These are phyloP conservation scores for Besnoitia besnoiti DNA, from an alignment of 169 alveolate genomes.

Conservation along the genomic window DNA sequence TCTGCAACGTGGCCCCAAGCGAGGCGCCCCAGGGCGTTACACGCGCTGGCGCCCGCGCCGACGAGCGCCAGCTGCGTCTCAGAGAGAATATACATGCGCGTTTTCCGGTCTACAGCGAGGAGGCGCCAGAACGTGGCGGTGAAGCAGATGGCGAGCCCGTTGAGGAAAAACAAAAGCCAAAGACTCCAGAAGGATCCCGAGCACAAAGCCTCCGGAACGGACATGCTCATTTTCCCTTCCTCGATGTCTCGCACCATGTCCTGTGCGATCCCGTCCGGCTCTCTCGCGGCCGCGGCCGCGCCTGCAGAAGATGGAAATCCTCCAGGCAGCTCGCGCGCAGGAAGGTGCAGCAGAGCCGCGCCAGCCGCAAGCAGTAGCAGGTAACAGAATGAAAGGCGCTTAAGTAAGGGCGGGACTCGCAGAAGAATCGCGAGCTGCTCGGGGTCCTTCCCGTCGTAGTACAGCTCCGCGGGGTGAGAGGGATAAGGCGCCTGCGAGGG, in stretches of 20 bases:
- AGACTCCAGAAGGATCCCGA: conserved; percentile 31
- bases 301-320: not conserved
- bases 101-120: not conserved
- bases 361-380: conserved; percentile 11
- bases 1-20: conserved; percentile 53
- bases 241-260: not conserved
- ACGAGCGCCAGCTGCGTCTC: conserved; percentile 40
- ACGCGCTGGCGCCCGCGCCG: conserved; percentile 53
- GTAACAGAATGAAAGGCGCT: not conserved
- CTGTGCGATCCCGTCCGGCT: not conserved
- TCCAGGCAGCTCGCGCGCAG: not conserved
- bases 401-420: conserved; percentile 5
- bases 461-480: conserved; percentile 37
- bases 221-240: not conserved
- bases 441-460: not conserved
- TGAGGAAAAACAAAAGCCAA: conserved; percentile 43
- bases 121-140: conserved; percentile 57
- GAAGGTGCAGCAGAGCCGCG: not conserved
- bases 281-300: not conserved
- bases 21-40: conserved; percentile 47
- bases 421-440: not conserved
- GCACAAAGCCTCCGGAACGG: not conserved
- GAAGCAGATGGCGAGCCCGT: conserved; percentile 39
- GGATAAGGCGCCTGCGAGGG: conserved; percentile 41
- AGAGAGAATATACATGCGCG: not conserved